A percentile compares a stretch with the other conserved stretches of the same genome.
Conservation (phyloP, 2,329 filamentous ascomycete genomes). For the Ophiosphaerella narmari region DNA sequence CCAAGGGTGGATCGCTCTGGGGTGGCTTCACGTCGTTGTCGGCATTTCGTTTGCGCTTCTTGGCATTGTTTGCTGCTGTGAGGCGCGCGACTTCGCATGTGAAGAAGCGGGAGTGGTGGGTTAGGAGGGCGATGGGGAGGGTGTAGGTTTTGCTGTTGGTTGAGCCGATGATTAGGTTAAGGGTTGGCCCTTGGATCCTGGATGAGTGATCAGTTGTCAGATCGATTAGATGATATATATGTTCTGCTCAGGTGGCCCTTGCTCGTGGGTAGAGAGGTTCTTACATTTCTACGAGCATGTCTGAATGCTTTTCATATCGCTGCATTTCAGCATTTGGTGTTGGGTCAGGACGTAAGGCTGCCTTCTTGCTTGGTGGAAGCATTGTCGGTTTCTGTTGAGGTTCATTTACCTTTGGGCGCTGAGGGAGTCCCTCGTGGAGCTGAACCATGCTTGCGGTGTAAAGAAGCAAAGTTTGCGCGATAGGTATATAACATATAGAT, state of each 20-base stretch:
- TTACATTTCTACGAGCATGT: slow-evolving; percentile 11
- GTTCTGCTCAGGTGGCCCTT: background rate
- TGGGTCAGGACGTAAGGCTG: background rate
- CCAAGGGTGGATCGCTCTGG: too few species aligned
- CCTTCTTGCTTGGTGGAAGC: background rate
- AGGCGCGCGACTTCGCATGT: slow-evolving; percentile 2
- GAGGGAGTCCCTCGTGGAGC: too few species aligned
- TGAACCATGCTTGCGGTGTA: too few species aligned
- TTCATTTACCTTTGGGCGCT: too few species aligned
- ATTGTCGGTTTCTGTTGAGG: too few species aligned
- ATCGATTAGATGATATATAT: background rate
- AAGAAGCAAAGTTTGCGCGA: too few species aligned
- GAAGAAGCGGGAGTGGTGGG: slow-evolving; percentile 12
- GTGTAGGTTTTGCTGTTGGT: slow-evolving; percentile 2
- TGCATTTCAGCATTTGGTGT: background rate
- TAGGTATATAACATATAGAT: too few species aligned
- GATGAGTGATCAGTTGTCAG: background rate
- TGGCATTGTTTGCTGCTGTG: background rate
- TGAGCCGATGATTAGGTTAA: slow-evolving; percentile 9
- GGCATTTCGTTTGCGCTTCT: slow-evolving; percentile 8
- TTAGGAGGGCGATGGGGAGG: slow-evolving; percentile 13
- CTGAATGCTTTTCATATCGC: background rate
- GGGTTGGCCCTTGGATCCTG: slow-evolving; percentile 14
- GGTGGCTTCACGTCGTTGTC: too few species aligned
- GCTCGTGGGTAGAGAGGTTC: background rate